Base-by-base conservation (phyloP, 176 grass and related monocot species). In the Triticum urartu region DNA sequence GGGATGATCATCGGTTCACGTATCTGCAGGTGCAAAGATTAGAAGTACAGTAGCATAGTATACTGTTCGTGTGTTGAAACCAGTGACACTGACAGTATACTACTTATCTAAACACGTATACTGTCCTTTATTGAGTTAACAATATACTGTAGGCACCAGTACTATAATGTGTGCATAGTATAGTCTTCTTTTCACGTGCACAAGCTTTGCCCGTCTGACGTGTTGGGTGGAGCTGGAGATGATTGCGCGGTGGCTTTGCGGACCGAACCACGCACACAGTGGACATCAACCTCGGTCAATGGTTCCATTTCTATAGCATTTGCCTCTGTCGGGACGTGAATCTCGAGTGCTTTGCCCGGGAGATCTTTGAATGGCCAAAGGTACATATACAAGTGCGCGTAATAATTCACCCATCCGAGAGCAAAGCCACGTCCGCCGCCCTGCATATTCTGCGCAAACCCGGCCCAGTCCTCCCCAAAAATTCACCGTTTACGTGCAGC, bases 281-380 rank as follows among this genome's bases (percentile, higher is more conserved):
- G 22, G 48, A 68, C 80, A 81, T 35, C 63, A 59, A 68, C 32
- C 68, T 45, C 24, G 47, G 68, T 76, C 77, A 89, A 85, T 35
- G 25, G 68, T 66, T 4, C 42, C 56, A 74, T 74, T 22, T 28
- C 66, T 2, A 7, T 54, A 54, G 5, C 50, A 54, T 54, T 18
- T 22, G 77, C 60, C 60, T 18, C 32, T 81, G 84, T 83, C 89
- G 42, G 65, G 84, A 74, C 84, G 74, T 87, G 89, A 66, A 90
- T 83, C 85, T 84, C 84, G 84, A 91, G 89, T 25, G 4, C 28
- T 3, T 11, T 22, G 72, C 11, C 9, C 3, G 40, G 39, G 5
- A 36, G 22, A 39, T 43, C 34, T 5, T n/a, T 40, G 61, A 21
- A 69, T 4, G 35, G 20, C 22, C 4, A 61, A 40, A n/a, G 21